Evolutionary conservation across 2,329 filamentous ascomycete species (phyloP).

Genomic region (Coniochaeta prunicola): DNA sequence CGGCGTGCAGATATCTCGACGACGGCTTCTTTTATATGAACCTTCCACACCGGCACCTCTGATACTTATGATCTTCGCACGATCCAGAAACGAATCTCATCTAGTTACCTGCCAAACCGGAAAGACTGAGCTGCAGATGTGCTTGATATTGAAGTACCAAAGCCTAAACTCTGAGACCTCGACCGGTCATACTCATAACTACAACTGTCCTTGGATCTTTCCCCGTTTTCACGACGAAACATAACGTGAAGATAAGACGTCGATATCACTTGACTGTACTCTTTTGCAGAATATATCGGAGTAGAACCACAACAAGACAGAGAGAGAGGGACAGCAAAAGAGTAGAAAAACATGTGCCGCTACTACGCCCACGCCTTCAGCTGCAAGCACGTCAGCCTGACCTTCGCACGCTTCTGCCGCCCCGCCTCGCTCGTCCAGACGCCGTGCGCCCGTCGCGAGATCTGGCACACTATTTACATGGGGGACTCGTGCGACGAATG

Average conservation of each 20-base stretch:
- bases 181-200: not conserved
- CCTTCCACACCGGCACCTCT: not conserved
- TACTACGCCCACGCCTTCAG: constrained; percentile 29
- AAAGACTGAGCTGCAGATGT: not conserved
- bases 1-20: not conserved
- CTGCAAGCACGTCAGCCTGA: constrained; percentile 25
- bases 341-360: constrained; percentile 25
- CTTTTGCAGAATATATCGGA: not conserved
- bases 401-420: constrained; percentile 27
- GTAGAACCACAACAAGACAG: too few relatives aligned
- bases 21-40: not conserved
- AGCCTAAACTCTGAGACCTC: not conserved
- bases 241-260: not conserved
- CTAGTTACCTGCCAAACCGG: not conserved
- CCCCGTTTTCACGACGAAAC: not conserved
- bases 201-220: not conserved
- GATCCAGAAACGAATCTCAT: not conserved
- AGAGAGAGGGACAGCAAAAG: too few relatives aligned
- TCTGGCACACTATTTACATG: constrained; percentile 29
- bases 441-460: constrained; percentile 21
- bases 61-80: not conserved
- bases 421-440: constrained; percentile 28
- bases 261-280: not conserved
- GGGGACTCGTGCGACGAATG: constrained; percentile 28
- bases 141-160: not conserved